Conservation (phyloP, 306 rosid genomes). For the Casuarina glauca region DNA sequence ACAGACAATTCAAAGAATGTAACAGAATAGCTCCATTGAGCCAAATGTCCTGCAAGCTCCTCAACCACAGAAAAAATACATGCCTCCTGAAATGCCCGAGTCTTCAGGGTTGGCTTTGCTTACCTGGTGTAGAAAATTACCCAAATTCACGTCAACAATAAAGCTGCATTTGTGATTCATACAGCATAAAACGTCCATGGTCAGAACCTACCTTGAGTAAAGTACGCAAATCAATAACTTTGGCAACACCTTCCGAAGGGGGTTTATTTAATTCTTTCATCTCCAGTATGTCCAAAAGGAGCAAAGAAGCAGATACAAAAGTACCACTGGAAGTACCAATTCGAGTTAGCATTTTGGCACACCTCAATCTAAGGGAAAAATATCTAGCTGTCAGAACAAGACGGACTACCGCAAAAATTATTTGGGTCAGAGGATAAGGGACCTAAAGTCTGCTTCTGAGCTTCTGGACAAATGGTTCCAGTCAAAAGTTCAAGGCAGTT, state of each 20-base stretch:
- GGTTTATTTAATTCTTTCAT: conserved; percentile 12
- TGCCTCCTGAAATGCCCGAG: conserved; percentile 62
- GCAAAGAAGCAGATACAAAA: conserved; percentile 78
- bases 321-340: conserved; percentile 66
- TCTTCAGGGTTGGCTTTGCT: conserved; percentile 77
- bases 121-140: conserved; percentile 51
- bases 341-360: conserved; percentile 75
- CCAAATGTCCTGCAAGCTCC: neutral
- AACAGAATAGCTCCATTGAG: conserved; percentile 1
- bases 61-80: conserved; percentile 4
- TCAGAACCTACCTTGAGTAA: conserved; percentile 57
- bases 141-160: conserved; percentile 16
- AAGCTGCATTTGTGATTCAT: conserved; percentile 7
- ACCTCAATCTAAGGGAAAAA: too few relatives aligned
- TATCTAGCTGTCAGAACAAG: too few relatives aligned
- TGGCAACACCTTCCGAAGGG: conserved; percentile 85
- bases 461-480: too few relatives aligned
- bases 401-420: too few relatives aligned
- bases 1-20: too few relatives aligned
- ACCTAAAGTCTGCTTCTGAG: too few relatives aligned
- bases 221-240: conserved; percentile 76
- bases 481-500: too few relatives aligned
- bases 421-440: too few relatives aligned
- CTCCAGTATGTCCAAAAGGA: conserved; percentile 28
- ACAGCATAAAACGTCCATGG: neutral